Conservation (phyloP, 148 eudicot genomes). For the Bassia scoparia region DNA sequence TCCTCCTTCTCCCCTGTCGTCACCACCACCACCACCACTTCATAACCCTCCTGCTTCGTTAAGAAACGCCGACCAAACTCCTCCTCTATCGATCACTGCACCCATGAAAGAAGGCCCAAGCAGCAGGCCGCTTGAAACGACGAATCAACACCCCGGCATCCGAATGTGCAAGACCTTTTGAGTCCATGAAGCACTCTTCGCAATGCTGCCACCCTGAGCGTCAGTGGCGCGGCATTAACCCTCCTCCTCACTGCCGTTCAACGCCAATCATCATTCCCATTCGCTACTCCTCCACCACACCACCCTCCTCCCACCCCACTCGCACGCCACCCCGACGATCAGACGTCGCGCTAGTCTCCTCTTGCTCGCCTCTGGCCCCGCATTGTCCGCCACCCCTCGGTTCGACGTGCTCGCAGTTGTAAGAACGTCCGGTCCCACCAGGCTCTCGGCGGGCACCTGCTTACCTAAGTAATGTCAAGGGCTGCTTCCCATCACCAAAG, state of each 20-base stretch:
- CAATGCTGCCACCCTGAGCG: constrained; percentile 99
- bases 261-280: background rate
- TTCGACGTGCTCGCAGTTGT: constrained; percentile 81
- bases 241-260: constrained; percentile 53
- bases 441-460: constrained; percentile 90
- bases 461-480: constrained; percentile 82
- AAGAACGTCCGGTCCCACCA: constrained; percentile 83
- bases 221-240: constrained; percentile 92
- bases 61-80: constrained; percentile 12
- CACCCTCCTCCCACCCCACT: background rate
- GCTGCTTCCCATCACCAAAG: constrained; percentile 48
- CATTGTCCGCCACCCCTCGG: background rate
- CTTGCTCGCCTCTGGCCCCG: constrained; percentile 38
- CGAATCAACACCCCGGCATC: constrained; percentile 64
- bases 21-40: constrained; percentile 27
- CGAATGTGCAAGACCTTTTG: constrained; percentile 78
- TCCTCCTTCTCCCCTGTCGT: background rate
- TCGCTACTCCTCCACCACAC: background rate
- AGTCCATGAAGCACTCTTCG: constrained; percentile 82
- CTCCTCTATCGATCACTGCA: constrained; percentile 6
- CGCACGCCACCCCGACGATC: constrained; percentile 46
- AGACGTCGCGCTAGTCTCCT: constrained; percentile 56
- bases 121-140: constrained; percentile 40
- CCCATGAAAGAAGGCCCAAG: background rate
- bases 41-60: constrained; percentile 1